These are phyloP conservation scores for Colletotrichum tamarilloi DNA, from an alignment of 2,329 filamentous ascomycete genomes.

Conservation along the genomic window DNA sequence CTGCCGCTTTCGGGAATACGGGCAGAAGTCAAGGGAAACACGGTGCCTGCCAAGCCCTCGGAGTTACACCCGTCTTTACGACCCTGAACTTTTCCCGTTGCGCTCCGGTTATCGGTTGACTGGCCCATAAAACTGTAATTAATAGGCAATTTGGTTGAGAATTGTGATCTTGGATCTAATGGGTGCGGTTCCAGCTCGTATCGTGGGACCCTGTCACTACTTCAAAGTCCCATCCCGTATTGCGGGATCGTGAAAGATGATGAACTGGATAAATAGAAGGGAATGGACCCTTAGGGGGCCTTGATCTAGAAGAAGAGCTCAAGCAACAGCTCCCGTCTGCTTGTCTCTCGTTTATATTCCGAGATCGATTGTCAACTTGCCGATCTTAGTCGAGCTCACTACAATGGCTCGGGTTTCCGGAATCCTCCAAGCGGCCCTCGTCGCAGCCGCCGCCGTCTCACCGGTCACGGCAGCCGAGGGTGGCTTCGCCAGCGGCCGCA, in stretches of 20 bases:
- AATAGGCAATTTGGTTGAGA: background rate
- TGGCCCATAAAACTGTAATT: constrained; percentile 8
- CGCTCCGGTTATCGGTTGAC: constrained; percentile 13
- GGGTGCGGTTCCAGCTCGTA: background rate
- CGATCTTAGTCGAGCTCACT: background rate
- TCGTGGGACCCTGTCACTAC: background rate
- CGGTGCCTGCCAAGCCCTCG: background rate
- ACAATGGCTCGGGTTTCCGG: background rate
- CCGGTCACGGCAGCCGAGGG: background rate
- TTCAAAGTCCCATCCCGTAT: background rate
- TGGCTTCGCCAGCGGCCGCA: constrained; percentile 15
- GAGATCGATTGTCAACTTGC: background rate
- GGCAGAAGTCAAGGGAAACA: background rate
- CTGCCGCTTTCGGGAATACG: constrained; percentile 16
- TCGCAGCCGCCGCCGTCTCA: background rate
- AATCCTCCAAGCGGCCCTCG: background rate
- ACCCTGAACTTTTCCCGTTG: background rate
- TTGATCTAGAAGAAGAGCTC: background rate
- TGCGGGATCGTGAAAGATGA: background rate
- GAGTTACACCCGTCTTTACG: background rate
- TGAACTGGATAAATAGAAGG: background rate
- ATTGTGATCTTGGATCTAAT: background rate
- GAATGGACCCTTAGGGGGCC: background rate
- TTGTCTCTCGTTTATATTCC: background rate
- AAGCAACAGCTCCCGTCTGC: background rate